Evolutionary conservation across 177 flowering plant species (phyloP).

Genomic region (Telopea speciosissima): DNA sequence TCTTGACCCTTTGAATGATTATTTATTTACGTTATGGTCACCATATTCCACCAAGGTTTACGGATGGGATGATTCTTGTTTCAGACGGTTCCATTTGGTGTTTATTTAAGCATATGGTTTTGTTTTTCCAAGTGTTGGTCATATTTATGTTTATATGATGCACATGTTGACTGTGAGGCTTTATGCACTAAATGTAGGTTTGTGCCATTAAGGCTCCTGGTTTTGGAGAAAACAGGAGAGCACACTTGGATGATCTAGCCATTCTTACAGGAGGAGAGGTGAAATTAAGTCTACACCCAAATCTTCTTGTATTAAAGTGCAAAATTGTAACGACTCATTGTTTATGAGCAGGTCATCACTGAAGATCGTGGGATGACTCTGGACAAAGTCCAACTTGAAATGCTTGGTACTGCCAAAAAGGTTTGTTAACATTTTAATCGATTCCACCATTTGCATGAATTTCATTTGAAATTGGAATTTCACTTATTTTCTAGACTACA

Average conservation of each 20-base stretch:
- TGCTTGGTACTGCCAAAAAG: slow-evolving; percentile 84
- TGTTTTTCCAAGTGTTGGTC: neutral
- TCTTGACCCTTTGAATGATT: neutral
- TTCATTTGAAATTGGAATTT: neutral
- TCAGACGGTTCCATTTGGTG: neutral
- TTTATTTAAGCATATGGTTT: neutral
- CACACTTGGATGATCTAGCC: slow-evolving; percentile 77
- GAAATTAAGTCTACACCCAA: slow-evolving; percentile 1
- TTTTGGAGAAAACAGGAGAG: slow-evolving; percentile 82
- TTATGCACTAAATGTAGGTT: slow-evolving; percentile 36
- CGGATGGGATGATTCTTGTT: neutral
- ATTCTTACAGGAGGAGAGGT: slow-evolving; percentile 89
- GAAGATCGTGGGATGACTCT: slow-evolving; percentile 62
- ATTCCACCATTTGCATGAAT: slow-evolving; percentile 1
- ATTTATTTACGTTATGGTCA: neutral
- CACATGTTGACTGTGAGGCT: neutral
- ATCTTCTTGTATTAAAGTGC: neutral
- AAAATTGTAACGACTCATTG: neutral
- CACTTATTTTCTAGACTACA: slow-evolving; percentile 21
- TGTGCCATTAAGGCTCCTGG: slow-evolving; percentile 96
- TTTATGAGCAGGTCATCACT: slow-evolving; percentile 51
- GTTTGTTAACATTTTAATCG: slow-evolving; percentile 21
- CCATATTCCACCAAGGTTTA: neutral
- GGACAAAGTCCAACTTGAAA: slow-evolving; percentile 49
- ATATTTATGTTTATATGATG: neutral